Evolutionary conservation across 2,329 filamentous ascomycete species (phyloP).

Genomic region (Neurospora sp.): DNA sequence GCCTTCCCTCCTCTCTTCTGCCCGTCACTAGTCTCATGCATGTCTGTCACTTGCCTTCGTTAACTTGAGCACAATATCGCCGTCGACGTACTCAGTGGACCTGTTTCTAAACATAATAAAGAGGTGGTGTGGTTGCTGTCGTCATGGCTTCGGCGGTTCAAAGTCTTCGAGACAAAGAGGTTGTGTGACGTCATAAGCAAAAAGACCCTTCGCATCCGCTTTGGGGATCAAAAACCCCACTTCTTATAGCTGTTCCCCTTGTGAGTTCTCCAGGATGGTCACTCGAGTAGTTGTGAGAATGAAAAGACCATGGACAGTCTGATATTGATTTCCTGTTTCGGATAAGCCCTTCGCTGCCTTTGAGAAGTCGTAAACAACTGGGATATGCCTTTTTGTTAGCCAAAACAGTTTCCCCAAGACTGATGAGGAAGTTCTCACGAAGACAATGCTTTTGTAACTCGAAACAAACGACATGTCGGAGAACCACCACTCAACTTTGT

Average conservation of each 20-base stretch:
- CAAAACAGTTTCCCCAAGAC: not conserved
- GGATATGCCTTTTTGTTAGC: not conserved
- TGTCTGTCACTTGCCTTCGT: not conserved
- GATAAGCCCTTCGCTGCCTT: not conserved
- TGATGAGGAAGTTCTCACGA: too few species aligned
- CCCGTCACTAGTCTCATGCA: not conserved
- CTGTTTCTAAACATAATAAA: not conserved
- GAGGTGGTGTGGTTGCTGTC: not conserved
- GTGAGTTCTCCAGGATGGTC: not conserved
- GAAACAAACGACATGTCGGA: too few species aligned
- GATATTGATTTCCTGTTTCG: not conserved
- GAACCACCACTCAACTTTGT: too few species aligned
- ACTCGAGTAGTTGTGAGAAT: not conserved
- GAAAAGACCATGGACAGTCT: not conserved
- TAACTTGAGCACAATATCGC: not conserved
- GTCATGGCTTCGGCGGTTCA: not conserved
- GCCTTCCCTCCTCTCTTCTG: not conserved
- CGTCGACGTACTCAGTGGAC: not conserved
- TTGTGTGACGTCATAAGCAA: not conserved
- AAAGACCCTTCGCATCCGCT: not conserved
- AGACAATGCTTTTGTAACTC: too few species aligned
- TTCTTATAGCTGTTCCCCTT: not conserved
- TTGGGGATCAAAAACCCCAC: not conserved
- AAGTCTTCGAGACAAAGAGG: not conserved
- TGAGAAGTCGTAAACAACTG: not conserved